Evolutionary conservation across 2,329 filamentous ascomycete species (phyloP), one percentile per base, ranked within the genome.

Genomic region (Epichloe brachyelytri): DNA sequence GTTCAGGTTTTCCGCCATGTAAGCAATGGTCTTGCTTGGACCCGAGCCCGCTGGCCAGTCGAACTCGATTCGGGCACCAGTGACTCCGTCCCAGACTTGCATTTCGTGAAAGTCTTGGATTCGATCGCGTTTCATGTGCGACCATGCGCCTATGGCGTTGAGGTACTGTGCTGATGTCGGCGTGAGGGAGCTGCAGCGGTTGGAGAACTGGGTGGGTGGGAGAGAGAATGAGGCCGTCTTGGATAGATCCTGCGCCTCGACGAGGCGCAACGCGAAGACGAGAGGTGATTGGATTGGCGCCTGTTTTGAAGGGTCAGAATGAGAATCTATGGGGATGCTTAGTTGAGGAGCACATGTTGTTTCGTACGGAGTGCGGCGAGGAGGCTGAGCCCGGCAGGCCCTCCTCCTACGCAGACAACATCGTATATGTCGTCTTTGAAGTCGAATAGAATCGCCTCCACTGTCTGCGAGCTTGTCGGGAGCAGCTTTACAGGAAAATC

Each of bases 31-130:
- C 54, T 74, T 78, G 62, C 71, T 70, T 64, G 54, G 57, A 60
- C 74, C 71, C 38, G 71, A 64, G 43, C 63, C 65, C 5, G 70
- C 70, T 20, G 68, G 68, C 84, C 83, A 86, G 69, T 93, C 86
- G 66, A 98, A 98, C 58, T 88, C 85, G 64, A 98, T 93, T 59
- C 83, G 80, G 37, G 89, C 87, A 53, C 82, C 89, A 40, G 86
- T 87, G 51, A 95, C 80, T 55, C 91, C 94, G 66, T 98, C 93
- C 93, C 94, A 98, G 34, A 97, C 93, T 66, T 95, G 86, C 93
- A 98, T 98, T 60, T 91, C 86, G 53, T 94, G 83, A 67, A 96
- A 98, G 1, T 83, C 78, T 70, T 96, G 90, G 36, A 93, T 80
- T 34, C 93, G 81, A 5, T 79, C 73, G 41, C 75, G 71, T 58